Conservation (phyloP, 163 green algal genomes). For the Trebouxia gelatinosa region DNA sequence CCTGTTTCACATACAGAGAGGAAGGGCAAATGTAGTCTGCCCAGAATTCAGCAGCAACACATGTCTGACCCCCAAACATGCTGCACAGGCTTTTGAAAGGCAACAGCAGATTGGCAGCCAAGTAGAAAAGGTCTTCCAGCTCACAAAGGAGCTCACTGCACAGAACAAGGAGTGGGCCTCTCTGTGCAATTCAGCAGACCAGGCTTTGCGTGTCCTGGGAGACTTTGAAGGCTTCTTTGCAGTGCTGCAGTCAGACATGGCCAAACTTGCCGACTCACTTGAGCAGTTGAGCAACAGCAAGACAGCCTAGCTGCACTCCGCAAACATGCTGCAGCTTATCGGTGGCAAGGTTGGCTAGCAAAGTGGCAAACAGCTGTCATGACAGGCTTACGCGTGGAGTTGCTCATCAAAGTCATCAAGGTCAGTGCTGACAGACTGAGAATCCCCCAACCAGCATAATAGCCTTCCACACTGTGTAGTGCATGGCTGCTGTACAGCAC, state of each 20-base stretch:
- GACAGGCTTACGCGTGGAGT: too few relatives aligned
- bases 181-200: constrained; percentile 9
- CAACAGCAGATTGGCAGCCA: constrained; percentile 3
- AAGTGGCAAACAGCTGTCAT: too few relatives aligned
- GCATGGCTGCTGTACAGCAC: too few relatives aligned
- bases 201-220: constrained; percentile 2
- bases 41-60: too few relatives aligned
- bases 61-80: not conserved
- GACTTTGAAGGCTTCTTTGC: constrained; percentile 23
- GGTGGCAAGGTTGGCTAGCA: too few relatives aligned
- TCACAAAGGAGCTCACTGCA: not conserved
- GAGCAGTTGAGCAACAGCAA: not conserved
- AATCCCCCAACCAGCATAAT: too few relatives aligned
- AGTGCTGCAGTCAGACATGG: not conserved
- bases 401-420: too few relatives aligned
- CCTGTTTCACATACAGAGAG: too few relatives aligned
- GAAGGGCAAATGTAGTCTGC: too few relatives aligned
- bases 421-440: too few relatives aligned
- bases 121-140: not conserved
- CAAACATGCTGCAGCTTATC: too few relatives aligned
- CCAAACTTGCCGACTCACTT: not conserved
- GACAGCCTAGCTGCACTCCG: not conserved
- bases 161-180: not conserved
- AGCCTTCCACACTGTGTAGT: too few relatives aligned
- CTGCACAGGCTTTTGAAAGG: not conserved